Conservation (phyloP, 352 stramenopile genomes). For the Phytophthora fragariae region DNA sequence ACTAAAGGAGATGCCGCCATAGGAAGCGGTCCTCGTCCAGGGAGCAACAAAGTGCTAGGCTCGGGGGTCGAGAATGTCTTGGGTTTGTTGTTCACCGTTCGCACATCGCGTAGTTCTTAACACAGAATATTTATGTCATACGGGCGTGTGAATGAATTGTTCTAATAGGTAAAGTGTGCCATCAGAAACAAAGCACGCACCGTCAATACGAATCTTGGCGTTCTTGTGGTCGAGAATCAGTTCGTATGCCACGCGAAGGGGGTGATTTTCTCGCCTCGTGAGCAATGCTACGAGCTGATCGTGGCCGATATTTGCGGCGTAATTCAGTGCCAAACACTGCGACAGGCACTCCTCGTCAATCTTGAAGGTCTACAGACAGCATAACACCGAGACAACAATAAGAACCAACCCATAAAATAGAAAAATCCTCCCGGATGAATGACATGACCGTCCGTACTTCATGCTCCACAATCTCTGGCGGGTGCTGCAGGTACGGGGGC, state of each 20-base stretch:
- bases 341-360: slow-evolving; percentile 81
- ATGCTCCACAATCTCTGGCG: slow-evolving; percentile 96
- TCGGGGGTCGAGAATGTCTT: slow-evolving; percentile 83
- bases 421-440: not conserved
- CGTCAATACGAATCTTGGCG: slow-evolving; percentile 93
- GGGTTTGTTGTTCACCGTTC: slow-evolving; percentile 71
- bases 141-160: not conserved
- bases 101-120: slow-evolving; percentile 77
- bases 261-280: slow-evolving; percentile 65
- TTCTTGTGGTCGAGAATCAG: slow-evolving; percentile 98
- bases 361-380: slow-evolving; percentile 66
- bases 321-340: slow-evolving; percentile 67
- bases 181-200: slow-evolving; percentile 31
- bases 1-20: slow-evolving; percentile 85
- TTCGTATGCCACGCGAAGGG: slow-evolving; percentile 96
- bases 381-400: not conserved
- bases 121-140: slow-evolving; percentile 13
- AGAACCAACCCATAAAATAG: not conserved
- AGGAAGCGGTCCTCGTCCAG: slow-evolving; percentile 75
- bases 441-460: slow-evolving; percentile 66
- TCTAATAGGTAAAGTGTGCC: too few relatives aligned
- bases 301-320: slow-evolving; percentile 52
- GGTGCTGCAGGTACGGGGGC: slow-evolving; percentile 97
- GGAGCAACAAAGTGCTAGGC: slow-evolving; percentile 69
- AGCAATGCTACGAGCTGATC: slow-evolving; percentile 70